Base-by-base conservation (phyloP, 805 yeast species). In the Lipomyces lipofer region DNA sequence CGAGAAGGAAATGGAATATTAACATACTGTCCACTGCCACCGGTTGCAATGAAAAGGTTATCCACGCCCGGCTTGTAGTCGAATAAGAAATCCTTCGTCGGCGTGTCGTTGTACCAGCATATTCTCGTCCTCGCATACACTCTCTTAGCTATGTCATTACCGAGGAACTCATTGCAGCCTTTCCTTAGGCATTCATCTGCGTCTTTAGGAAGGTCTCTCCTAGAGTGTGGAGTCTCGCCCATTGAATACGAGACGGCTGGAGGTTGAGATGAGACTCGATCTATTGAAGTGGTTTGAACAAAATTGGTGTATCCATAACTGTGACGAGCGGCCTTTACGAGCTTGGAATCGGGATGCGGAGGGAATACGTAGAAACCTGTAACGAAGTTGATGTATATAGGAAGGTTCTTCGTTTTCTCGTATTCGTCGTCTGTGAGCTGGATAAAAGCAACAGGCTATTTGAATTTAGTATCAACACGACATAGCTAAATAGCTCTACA, bases 31-130 rank as follows among this genome's bases (percentile, higher is more conserved):
- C 74, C 74, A 3, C 71, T 69, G 2, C 71, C 74, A 44, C 73
- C 73, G 22, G 72, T 66, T n/a, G 67, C 72, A 10, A 70, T 58
- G 4, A 71, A 45, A 30, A 71, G 47, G 21, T 63, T 64, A 27
- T 62, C 62, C 29, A 61, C 60, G 7, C 49, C 58, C 22, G 73
- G 72, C 38, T 55, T 63, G 33, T 58, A 60, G 40, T 66, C 70
- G 27, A 67, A 58, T 22, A 70, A 53, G 47, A 65, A 69, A 43
- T 71, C 71, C 32, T 68, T 66, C 43, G 69, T 65, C 17, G 69
- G 69, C 2, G 73, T 63, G 51, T 71, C 73, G 3, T 71, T 69
- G 50, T 70, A 71, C 74, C 74, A 77, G 53, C 75, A 71, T 51
- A 71, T 75, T 50, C 73, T 77, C 15, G 72, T 75, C 2, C 68